A percentile compares a stretch with the other conserved stretches of the same genome.
These are phyloP conservation scores for Fraxinus paxiana DNA, from an alignment of 305 asterid species.

Conservation along the genomic window DNA sequence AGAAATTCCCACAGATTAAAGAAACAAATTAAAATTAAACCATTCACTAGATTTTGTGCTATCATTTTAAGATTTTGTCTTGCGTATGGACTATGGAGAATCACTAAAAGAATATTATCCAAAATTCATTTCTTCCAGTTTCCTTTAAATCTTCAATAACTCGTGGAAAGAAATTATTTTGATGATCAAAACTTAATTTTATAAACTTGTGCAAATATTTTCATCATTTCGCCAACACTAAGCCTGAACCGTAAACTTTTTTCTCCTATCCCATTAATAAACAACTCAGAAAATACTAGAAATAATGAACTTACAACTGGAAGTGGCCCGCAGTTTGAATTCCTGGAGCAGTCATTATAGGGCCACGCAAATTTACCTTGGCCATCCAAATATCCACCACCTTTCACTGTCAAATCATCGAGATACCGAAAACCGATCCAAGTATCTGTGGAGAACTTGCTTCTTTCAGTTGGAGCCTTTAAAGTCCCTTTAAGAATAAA, in stretches of 20 bases:
- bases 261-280: background rate
- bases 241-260: background rate
- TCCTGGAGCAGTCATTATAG: constrained; percentile 45
- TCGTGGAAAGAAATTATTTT: background rate
- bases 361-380: constrained; percentile 61
- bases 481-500: constrained; percentile 40
- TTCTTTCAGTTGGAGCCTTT: constrained; percentile 39
- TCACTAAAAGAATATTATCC: background rate
- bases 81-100: background rate
- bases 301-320: constrained; percentile 44
- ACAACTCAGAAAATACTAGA: background rate
- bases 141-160: background rate
- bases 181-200: background rate
- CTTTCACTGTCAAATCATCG: constrained; percentile 36
- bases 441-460: constrained; percentile 25
- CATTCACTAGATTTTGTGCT: background rate
- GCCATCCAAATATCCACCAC: constrained; percentile 67
- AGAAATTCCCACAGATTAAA: background rate
- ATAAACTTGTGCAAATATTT: background rate
- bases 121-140: background rate
- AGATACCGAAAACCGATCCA: constrained; percentile 63
- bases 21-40: background rate
- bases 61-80: background rate
- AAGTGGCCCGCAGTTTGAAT: constrained; percentile 41
- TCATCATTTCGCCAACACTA: background rate